Conservation (phyloP, 768 basidiomycete genomes). For the Ephemerocybe angulata region DNA sequence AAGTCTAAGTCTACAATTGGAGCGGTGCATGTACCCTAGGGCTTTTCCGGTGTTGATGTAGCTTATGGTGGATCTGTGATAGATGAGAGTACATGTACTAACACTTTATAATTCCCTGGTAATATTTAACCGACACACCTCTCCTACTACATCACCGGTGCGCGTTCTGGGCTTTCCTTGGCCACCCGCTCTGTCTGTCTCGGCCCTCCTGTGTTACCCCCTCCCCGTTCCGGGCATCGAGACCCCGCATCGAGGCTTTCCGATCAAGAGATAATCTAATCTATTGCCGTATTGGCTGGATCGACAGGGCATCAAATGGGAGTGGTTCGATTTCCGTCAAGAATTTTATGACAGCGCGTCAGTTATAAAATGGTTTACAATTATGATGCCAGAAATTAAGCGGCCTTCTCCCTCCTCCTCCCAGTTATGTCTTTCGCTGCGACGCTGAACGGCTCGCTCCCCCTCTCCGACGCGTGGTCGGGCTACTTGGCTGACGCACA, state of each 20-base stretch:
- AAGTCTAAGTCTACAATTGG: too few species aligned
- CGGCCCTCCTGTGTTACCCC: too few species aligned
- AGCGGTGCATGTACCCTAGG: too few species aligned
- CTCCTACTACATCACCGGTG: too few species aligned
- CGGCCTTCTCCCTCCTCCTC: conserved; percentile 1
- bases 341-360: conserved; percentile 17
- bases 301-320: conserved; percentile 7
- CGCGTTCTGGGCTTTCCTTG: too few species aligned
- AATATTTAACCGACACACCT: too few species aligned
- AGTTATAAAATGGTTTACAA: conserved; percentile 7
- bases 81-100: too few species aligned
- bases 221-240: background rate
- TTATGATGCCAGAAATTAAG: conserved; percentile 7
- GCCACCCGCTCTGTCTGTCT: too few species aligned
- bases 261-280: conserved; percentile 11
- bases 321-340: conserved; percentile 33
- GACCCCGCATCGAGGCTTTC: background rate
- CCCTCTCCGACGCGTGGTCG: conserved; percentile 41
- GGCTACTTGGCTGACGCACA: conserved; percentile 41
- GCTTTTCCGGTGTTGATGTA: too few species aligned
- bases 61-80: too few species aligned
- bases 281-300: conserved; percentile 7
- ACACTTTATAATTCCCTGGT: too few species aligned
- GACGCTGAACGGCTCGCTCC: conserved; percentile 34
- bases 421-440: background rate